phyloP scores from a whole-genome alignment of 2,329 filamentous ascomycete species.

The Stagonosporopsis vannaccii region DNA sequence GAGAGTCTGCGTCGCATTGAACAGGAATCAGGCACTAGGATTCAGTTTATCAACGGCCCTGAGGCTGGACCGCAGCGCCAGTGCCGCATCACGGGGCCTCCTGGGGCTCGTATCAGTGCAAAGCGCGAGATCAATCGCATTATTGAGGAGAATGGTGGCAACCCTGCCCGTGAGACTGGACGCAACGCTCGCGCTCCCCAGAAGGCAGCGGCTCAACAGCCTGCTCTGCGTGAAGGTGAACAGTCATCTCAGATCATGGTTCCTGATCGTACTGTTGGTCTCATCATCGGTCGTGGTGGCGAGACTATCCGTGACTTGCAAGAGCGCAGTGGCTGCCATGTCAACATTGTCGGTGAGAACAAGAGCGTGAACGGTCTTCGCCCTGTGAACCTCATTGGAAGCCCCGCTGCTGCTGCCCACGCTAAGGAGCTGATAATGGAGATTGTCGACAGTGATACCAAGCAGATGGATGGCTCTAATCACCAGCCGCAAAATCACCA shows the following conservation, averaged over 20 bases:
- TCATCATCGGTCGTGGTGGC: conserved; percentile 92
- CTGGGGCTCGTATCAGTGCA: conserved; percentile 75
- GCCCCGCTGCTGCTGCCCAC: conserved; percentile 73
- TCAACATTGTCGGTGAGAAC: conserved; percentile 92
- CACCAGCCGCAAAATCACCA: conserved; percentile 25
- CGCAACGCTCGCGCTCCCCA: conserved; percentile 51
- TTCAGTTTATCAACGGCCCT: conserved; percentile 84
- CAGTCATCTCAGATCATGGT: conserved; percentile 94
- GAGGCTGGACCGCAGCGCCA: conserved; percentile 78
- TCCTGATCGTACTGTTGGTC: conserved; percentile 86
- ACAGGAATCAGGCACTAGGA: conserved; percentile 79
- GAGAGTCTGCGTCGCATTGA: conserved; percentile 90
- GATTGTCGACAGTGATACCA: conserved; percentile 90
- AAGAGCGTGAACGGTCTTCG: conserved; percentile 91
- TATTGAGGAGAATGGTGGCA: conserved; percentile 81
- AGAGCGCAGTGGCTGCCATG: conserved; percentile 90
- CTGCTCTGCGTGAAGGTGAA: conserved; percentile 76
- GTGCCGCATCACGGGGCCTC: conserved; percentile 83
- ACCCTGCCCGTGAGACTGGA: conserved; percentile 50
- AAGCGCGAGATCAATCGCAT: conserved; percentile 85
- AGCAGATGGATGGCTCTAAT: conserved; percentile 47
- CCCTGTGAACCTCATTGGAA: conserved; percentile 89
- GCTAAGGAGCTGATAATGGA: conserved; percentile 91
- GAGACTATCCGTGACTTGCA: conserved; percentile 93
- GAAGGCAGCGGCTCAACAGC: conserved; percentile 46